phyloP scores from a whole-genome alignment of 2,329 filamentous ascomycete species.

The Cercospora berteroae region DNA sequence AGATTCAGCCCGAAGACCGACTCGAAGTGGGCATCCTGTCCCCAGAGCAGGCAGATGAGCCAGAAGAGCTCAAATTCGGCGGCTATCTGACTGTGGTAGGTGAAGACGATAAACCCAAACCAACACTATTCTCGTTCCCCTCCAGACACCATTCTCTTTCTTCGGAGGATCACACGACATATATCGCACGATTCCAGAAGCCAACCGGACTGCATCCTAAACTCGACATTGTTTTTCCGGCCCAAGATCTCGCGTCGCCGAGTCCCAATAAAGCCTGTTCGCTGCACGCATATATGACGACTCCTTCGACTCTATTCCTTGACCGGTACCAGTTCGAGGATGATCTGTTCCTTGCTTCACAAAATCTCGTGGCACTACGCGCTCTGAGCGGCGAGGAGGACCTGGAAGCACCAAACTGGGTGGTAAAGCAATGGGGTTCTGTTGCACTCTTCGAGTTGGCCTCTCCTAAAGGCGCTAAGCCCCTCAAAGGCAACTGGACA shows the following conservation, averaged over 20 bases:
- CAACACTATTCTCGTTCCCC: slow-evolving; percentile 79
- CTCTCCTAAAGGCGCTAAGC: slow-evolving; percentile 16
- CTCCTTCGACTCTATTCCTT: slow-evolving; percentile 77
- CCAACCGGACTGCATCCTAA: slow-evolving; percentile 84
- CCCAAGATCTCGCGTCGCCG: slow-evolving; percentile 49
- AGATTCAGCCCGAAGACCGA: slow-evolving; percentile 17
- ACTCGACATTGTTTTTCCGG: slow-evolving; percentile 64
- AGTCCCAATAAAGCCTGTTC: slow-evolving; percentile 56
- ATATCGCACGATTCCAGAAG: slow-evolving; percentile 58
- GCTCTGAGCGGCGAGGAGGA: slow-evolving; percentile 76
- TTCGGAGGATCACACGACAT: slow-evolving; percentile 38
- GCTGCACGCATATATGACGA: slow-evolving; percentile 75
- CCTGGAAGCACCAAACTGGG: slow-evolving; percentile 85
- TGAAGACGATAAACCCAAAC: slow-evolving; percentile 66
- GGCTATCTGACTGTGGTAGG: slow-evolving; percentile 78
- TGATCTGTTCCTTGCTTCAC: slow-evolving; percentile 72
- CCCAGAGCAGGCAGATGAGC: slow-evolving; percentile 59
- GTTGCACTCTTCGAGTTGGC: slow-evolving; percentile 72
- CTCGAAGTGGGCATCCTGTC: slow-evolving; percentile 80
- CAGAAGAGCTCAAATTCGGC: slow-evolving; percentile 73
- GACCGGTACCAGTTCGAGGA: slow-evolving; percentile 84
- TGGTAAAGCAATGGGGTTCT: slow-evolving; percentile 73
- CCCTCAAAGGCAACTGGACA: slow-evolving; percentile 50
- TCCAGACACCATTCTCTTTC: slow-evolving; percentile 68
- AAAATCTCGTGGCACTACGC: slow-evolving; percentile 69